Evolutionary conservation across 768 basidiomycete species (phyloP), one percentile per base, ranked within the genome.

Genomic region (Russula sp.): DNA sequence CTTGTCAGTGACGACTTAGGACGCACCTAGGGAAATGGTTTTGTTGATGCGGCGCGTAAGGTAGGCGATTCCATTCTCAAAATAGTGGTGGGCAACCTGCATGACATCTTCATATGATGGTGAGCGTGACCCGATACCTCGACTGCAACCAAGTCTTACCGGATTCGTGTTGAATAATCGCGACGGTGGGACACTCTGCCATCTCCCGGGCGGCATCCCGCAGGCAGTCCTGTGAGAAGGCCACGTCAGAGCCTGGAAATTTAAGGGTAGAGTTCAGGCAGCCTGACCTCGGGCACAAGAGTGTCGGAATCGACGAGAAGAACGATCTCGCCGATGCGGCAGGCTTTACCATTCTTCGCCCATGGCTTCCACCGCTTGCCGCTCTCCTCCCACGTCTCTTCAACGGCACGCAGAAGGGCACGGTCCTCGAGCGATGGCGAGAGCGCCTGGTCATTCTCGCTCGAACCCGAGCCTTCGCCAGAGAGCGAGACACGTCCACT

Each of bases 31-130:
- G 10, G 74, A 73, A 66, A 79, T 79, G 48, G 73, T 76, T 68
- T 70, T 71, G 71, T 83, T 81, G 69, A 83, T 78, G 55, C 80
- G 74, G 42, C 76, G 74, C 62, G 75, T 82, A 72, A 80, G 82
- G 76, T 77, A 82, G 67, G 74, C 75, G 57, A 79, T 74, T 6
- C 77, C 77, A 68, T 78, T 78, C 72, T 78, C 76, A 45, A 77
- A 83, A 73, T 80, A 83, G 66, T 81, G 79, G 63, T 77, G 73
- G n/a, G 77, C 80, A 62, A 81, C 81, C 72, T 83, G 79, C 80
- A 82, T 82, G 65, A 83, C 82, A 60, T 79, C 77, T 78, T 61
- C 72, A 70, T 54, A 66, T 7, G 55, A 16, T 68, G 27, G 22
- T 65, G 72, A 73, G 73, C 62, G 71, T 73, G 34, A 59, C 18